Conservation (phyloP, 164 flowering plant genomes). For the Tetracentron sinense region DNA sequence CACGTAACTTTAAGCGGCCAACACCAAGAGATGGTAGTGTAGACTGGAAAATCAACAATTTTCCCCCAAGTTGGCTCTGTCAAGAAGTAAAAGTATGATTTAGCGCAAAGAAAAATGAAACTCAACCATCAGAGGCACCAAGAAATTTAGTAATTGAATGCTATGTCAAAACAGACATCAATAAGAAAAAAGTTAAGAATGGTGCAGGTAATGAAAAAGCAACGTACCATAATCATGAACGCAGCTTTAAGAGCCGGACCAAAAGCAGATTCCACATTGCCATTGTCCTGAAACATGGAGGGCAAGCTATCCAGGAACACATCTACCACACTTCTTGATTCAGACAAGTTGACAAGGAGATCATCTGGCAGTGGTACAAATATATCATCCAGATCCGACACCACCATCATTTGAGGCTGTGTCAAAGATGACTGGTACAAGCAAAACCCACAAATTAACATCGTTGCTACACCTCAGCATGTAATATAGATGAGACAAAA, state of each 20-base stretch:
- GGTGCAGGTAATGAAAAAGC: not conserved
- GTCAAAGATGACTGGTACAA: conserved; percentile 79
- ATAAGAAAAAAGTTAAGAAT: not conserved
- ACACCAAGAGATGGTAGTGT: conserved; percentile 89
- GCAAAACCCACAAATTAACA: conserved; percentile 20
- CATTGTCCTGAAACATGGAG: conserved; percentile 81
- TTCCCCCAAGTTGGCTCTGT: conserved; percentile 97
- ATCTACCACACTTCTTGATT: conserved; percentile 88
- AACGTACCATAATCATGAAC: conserved; percentile 84
- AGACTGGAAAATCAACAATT: conserved; percentile 80
- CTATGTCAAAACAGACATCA: not conserved
- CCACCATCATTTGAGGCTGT: conserved; percentile 99
- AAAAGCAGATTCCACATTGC: conserved; percentile 93
- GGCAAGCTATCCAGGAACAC: conserved; percentile 92
- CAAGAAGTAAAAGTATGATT: conserved; percentile 2
- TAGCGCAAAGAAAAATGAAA: conserved; percentile 1
- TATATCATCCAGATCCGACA: conserved; percentile 90
- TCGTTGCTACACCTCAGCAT: not conserved
- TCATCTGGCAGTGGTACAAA: conserved; percentile 97
- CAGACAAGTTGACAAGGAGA: conserved; percentile 93
- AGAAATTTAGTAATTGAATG: not conserved
- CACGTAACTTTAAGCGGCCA: conserved; percentile 88
- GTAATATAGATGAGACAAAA: not conserved
- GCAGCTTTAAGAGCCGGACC: conserved; percentile 97
- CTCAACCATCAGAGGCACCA: not conserved